Percentiles rank a stretch among this genome's conserved stretches.
These are phyloP conservation scores for Globisporangium polare DNA, from an alignment of 352 stramenopile species.

Conservation along the genomic window DNA sequence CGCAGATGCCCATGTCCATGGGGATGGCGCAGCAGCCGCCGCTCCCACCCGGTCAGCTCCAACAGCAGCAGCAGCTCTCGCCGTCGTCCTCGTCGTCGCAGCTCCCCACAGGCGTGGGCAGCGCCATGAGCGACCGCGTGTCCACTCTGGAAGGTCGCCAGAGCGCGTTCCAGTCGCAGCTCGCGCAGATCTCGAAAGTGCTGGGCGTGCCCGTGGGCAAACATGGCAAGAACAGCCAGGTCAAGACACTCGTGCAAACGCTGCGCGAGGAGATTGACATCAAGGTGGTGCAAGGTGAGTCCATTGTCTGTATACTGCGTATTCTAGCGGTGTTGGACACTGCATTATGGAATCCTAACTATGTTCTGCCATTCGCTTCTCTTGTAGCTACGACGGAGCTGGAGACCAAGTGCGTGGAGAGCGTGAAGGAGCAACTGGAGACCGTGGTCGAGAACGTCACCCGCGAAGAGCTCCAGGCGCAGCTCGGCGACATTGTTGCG, in stretches of 20 bases:
- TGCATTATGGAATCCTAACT: not conserved
- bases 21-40: constrained; percentile 15
- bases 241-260: constrained; percentile 73
- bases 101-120: constrained; percentile 15
- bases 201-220: constrained; percentile 63
- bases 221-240: constrained; percentile 57
- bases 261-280: constrained; percentile 65
- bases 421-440: constrained; percentile 23
- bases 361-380: not conserved
- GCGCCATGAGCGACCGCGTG: constrained; percentile 62
- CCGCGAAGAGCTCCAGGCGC: constrained; percentile 15
- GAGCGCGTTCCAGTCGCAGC: constrained; percentile 76
- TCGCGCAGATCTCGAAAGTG: constrained; percentile 74
- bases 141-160: constrained; percentile 75
- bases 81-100: constrained; percentile 12
- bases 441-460: constrained; percentile 11
- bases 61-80: constrained; percentile 13
- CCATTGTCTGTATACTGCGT: not conserved
- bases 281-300: constrained; percentile 45
- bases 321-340: too few species aligned
- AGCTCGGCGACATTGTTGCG: constrained; percentile 7
- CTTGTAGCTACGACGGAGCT: constrained; percentile 25
- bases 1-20: not conserved
- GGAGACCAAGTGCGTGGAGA: constrained; percentile 23
- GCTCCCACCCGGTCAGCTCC: constrained; percentile 11